A percentile compares a stretch with the other conserved stretches of the same genome.
These are phyloP conservation scores for Xylaria multiplex DNA, from an alignment of 2,329 filamentous ascomycete genomes.

Conservation along the genomic window DNA sequence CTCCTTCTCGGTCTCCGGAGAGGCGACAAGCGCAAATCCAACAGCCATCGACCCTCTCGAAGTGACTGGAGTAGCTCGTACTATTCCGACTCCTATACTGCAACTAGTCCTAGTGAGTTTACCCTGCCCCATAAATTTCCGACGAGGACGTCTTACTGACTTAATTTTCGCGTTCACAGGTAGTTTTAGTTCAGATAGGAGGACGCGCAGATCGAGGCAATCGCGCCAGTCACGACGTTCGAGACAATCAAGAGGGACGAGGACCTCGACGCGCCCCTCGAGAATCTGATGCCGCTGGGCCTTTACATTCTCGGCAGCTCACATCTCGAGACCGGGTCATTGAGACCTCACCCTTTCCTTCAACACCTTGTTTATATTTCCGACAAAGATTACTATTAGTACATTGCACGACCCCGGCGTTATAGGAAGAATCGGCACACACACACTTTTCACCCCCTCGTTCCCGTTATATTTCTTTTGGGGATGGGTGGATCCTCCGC, in stretches of 20 bases:
- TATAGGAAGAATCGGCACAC: constrained; percentile 33
- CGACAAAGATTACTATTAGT: constrained; percentile 30
- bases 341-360: constrained; percentile 4
- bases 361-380: constrained; percentile 37
- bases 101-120: constrained; percentile 63
- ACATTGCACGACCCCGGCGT: constrained; percentile 44
- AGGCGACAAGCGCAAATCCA: constrained; percentile 58
- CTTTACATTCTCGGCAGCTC: background rate
- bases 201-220: constrained; percentile 51
- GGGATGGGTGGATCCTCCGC: background rate
- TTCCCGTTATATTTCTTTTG: constrained; percentile 19
- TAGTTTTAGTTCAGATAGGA: constrained; percentile 59
- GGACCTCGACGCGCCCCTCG: constrained; percentile 42
- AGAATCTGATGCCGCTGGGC: constrained; percentile 14
- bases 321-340: constrained; percentile 4
- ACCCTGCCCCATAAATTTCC: constrained; percentile 41
- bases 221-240: constrained; percentile 43
- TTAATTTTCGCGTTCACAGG: constrained; percentile 48
- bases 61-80: constrained; percentile 62
- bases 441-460: constrained; percentile 12
- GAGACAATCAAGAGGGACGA: constrained; percentile 45
- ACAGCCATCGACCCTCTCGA: constrained; percentile 53
- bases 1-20: constrained; percentile 64
- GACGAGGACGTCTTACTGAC: constrained; percentile 43
- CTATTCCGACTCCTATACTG: constrained; percentile 65